A percentile compares a stretch with the other conserved stretches of the same genome.
Evolutionary conservation across 2,329 filamentous ascomycete genomes (phyloP).

Genomic region (Penicillium sp.): DNA sequence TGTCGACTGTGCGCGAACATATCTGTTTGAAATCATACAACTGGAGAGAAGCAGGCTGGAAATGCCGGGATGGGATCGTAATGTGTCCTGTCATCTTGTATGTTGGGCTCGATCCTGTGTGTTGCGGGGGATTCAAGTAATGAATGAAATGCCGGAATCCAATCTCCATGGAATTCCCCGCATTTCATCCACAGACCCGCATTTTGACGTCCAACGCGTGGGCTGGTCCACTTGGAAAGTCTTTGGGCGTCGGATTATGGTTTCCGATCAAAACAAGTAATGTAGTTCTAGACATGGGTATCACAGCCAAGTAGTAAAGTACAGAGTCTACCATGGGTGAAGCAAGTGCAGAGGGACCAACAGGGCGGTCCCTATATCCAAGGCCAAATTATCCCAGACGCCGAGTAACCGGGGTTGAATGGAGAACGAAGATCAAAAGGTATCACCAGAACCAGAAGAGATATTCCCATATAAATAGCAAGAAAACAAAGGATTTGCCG

Average conservation of each 20-base stretch:
- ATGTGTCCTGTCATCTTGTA: constrained; percentile 7
- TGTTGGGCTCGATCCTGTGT: not conserved
- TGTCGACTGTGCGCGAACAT: constrained; percentile 43
- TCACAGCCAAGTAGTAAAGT: constrained; percentile 28
- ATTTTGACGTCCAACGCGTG: not conserved
- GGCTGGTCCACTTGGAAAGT: not conserved
- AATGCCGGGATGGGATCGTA: constrained; percentile 23
- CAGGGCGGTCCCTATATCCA: constrained; percentile 3
- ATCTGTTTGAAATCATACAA: constrained; percentile 48
- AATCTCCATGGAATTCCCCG: constrained; percentile 19
- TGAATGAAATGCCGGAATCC: constrained; percentile 14
- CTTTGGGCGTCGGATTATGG: constrained; percentile 7
- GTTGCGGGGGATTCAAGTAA: constrained; percentile 6
- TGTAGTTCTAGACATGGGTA: constrained; percentile 24
- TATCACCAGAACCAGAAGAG: constrained; percentile 7
- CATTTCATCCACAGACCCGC: constrained; percentile 11
- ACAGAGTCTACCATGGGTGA: constrained; percentile 26
- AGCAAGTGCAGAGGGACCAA: constrained; percentile 7
- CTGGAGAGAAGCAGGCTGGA: constrained; percentile 15
- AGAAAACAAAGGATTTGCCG: constrained; percentile 4
- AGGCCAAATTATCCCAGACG: constrained; percentile 9
- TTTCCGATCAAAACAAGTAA: constrained; percentile 11
- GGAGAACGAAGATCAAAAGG: constrained; percentile 2
- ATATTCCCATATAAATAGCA: constrained; percentile 12
- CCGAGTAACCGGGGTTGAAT: constrained; percentile 3